Percentiles rank a stretch among this genome's conserved stretches.
Evolutionary conservation across 2,329 filamentous ascomycete genomes (phyloP).

Genomic region (Fusarium succisae): DNA sequence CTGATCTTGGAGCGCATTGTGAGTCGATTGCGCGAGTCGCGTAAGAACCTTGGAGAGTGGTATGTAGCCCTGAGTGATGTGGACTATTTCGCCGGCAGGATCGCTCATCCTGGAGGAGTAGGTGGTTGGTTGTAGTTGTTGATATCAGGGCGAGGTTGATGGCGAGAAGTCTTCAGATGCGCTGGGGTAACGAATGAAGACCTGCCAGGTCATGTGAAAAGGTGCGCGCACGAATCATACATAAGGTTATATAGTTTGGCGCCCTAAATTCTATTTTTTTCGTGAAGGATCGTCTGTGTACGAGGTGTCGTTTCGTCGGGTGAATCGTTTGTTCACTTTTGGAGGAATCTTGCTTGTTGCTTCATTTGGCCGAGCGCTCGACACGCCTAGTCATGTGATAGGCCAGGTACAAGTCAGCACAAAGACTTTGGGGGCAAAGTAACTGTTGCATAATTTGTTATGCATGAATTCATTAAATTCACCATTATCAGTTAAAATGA

Average conservation of each 20-base stretch:
- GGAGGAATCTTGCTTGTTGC: conserved; percentile 15
- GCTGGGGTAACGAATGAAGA: conserved; percentile 28
- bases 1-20: conserved; percentile 77
- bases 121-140: conserved; percentile 16
- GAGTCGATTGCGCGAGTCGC: conserved; percentile 83
- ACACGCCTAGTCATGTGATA: conserved; percentile 30
- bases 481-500: background rate
- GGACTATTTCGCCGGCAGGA: conserved; percentile 69
- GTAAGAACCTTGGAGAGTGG: conserved; percentile 79
- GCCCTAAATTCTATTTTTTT: background rate
- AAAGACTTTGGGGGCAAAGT: background rate
- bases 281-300: background rate
- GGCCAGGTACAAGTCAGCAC: conserved; percentile 37
- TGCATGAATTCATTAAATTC: background rate
- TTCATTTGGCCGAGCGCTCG: conserved; percentile 6
- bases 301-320: conserved; percentile 8
- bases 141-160: conserved; percentile 14
- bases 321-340: background rate
- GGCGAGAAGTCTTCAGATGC: conserved; percentile 22
- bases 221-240: conserved; percentile 15
- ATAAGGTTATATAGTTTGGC: background rate
- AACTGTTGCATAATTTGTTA: background rate
- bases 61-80: conserved; percentile 80
- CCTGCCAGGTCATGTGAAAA: conserved; percentile 46
- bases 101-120: conserved; percentile 60